Percentiles rank a stretch among this genome's conserved stretches.
Conservation (phyloP, 176 grass and related monocot species). For the Zizania latifolia region DNA sequence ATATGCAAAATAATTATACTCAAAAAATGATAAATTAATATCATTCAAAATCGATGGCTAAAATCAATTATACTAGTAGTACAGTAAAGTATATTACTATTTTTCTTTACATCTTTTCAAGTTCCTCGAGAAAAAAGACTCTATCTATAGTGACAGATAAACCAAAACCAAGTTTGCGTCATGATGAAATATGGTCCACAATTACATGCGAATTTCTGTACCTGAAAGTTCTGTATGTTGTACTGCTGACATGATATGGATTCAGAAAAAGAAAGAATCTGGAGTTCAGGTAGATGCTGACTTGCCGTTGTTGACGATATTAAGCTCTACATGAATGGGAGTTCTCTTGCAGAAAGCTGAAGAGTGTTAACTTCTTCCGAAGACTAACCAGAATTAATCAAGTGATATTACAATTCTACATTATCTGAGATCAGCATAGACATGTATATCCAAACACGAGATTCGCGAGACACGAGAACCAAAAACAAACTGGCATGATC, state of each 20-base stretch:
- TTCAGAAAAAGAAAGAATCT: not conserved
- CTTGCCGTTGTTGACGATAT: not conserved
- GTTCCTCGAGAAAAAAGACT: conserved; percentile 27
- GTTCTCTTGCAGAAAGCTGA: not conserved
- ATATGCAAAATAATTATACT: too few relatives aligned
- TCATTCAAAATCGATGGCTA: too few relatives aligned
- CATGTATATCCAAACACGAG: too few relatives aligned
- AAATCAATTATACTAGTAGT: too few relatives aligned
- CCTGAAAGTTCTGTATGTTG: not conserved
- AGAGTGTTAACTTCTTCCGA: not conserved
- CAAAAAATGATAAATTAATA: too few relatives aligned
- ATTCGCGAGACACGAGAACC: too few relatives aligned
- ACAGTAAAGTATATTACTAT: too few relatives aligned
- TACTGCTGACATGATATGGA: not conserved
- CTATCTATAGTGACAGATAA: conserved; percentile 13
- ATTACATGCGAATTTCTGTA: too few relatives aligned
- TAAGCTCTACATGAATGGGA: not conserved
- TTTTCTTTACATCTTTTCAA: not conserved
- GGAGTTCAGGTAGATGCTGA: not conserved
- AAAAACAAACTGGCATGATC: too few relatives aligned
- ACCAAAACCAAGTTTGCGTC: not conserved
- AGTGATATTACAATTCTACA: too few relatives aligned
- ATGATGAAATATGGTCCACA: not conserved
- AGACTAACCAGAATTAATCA: too few relatives aligned
- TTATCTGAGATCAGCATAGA: too few relatives aligned